Evolutionary conservation across 805 yeast genomes (phyloP), one percentile per base, ranked within the genome.

Genomic region (Candida glaebosa): DNA sequence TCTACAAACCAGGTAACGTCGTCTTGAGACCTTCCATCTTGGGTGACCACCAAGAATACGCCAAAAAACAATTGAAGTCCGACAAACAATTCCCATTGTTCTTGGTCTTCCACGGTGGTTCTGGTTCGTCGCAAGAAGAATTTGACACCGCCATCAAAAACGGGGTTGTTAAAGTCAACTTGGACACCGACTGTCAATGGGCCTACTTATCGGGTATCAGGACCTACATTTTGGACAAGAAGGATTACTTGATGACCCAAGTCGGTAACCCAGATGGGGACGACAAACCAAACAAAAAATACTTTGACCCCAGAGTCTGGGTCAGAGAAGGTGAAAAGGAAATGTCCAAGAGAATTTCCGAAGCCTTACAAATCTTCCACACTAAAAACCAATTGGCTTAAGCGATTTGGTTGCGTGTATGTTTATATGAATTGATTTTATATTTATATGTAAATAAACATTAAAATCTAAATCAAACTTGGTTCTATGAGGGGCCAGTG

Each of bases 251-350:
- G 58, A 57, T 78, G 76, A 51, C 84, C 44, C 86, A 73, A 73
- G 96, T 93, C 61, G 99, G 99, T 75, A 93, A 93, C 95, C 99
- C 99, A 75, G 96, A 91, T 17, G 99, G 98, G 72, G 91, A 76
- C 43, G 98, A 93, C 76, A 87, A 88, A 81, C 99, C 99, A 77
- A 93, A 93, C 91, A 93, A 93, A 90, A 93, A 93, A 79, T 89
- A 76, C 88, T 93, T 88, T 68, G 99, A 93, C 78, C 99, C 99
- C 76, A 91, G 99, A 84, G 98, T 90, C 73, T 93, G 99, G 99
- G 97, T 93, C 56, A 90, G 98, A 82, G 98, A 91, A 78, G 98
- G 99, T 81, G 99, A 93, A 81, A 89, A 89, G 89, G 89, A 97
- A 65, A 91, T 93, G 97, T 56, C 82, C 54, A 73, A 69, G 56